Evolutionary conservation across 805 yeast genomes (phyloP), one percentile per base, ranked within the genome.

Genomic region (Candida montana): DNA sequence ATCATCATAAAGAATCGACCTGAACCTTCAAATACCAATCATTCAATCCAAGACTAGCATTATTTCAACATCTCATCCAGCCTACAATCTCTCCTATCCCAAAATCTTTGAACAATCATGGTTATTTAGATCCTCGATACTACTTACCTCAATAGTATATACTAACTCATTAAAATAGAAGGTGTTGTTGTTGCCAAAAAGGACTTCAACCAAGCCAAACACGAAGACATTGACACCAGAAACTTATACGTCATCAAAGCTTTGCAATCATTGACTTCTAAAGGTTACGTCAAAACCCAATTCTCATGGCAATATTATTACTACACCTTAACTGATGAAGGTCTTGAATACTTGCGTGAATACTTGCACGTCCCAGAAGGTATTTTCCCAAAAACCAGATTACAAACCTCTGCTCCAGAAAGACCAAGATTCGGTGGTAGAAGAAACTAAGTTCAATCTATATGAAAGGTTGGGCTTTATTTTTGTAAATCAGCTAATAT

Each of bases 251-350:
- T 77, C 65, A 88, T 93, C 82, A 93, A 93, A 84, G 97, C 99
- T 68, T 83, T 93, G 74, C 99, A 93, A 79, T 91, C 98, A 54
- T 87, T 93, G 74, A 88, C 95, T 68, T 93, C 99, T 54, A 88
- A 84, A 75, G 99, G 99, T 72, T 93, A 67, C 83, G 98, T 93
- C 75, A 89, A 91, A 87, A 93, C 99, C 64, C 98, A 89, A 78
- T 93, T 91, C 84, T 91, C 98, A 67, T 93, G 99, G 99, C 97
- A 90, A 83, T 88, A 88, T 83, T 93, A 93, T 80, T 93, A 93
- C 95, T 93, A 93, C 95, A 88, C 99, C 80, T 85, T 93, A 71
- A 93, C 98, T 70, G 98, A 93, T 70, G 96, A 87, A 76, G 99
- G 99, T 83, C 91, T 93, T 58, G 96, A 89, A 69, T 93, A 78